Evolutionary conservation across 306 rosid species (phyloP).

Genomic region (Lablab purpureus): DNA sequence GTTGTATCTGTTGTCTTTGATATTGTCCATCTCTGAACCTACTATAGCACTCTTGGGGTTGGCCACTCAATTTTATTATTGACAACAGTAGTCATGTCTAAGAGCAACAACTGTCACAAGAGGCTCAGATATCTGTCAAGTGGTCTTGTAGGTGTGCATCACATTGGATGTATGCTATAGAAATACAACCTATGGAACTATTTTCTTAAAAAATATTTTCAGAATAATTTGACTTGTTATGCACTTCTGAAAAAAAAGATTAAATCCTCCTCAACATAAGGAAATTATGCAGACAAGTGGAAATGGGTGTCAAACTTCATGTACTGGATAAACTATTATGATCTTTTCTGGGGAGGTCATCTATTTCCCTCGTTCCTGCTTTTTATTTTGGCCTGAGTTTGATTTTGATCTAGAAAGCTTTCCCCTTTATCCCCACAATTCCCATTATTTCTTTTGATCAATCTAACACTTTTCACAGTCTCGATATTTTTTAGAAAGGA

Average conservation of each 20-base stretch:
- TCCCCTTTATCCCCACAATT: slow-evolving; percentile 1
- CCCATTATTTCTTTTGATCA: slow-evolving; percentile 7
- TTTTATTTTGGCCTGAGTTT: neutral
- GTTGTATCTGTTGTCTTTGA: neutral
- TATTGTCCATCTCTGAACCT: neutral
- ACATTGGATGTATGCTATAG: neutral
- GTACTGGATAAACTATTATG: slow-evolving; percentile 27
- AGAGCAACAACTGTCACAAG: slow-evolving; percentile 5
- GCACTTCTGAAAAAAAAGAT: neutral
- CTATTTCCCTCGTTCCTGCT: neutral
- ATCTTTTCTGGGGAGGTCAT: neutral
- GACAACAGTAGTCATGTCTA: neutral
- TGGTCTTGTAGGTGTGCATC: neutral
- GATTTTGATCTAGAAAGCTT: neutral
- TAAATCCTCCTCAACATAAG: neutral
- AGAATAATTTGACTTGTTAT: neutral
- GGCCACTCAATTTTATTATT: neutral
- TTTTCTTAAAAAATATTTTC: neutral
- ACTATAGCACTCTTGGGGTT: neutral
- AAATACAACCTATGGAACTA: neutral
- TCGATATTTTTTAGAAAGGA: neutral
- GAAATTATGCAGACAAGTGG: neutral
- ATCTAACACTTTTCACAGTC: neutral
- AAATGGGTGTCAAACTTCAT: neutral
- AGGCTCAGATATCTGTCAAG: slow-evolving; percentile 8